Percentiles rank a stretch among this genome's conserved stretches.
Evolutionary conservation across 495 filamentous ascomycete genomes (phyloP).

Genomic region (Parathielavia appendiculata): DNA sequence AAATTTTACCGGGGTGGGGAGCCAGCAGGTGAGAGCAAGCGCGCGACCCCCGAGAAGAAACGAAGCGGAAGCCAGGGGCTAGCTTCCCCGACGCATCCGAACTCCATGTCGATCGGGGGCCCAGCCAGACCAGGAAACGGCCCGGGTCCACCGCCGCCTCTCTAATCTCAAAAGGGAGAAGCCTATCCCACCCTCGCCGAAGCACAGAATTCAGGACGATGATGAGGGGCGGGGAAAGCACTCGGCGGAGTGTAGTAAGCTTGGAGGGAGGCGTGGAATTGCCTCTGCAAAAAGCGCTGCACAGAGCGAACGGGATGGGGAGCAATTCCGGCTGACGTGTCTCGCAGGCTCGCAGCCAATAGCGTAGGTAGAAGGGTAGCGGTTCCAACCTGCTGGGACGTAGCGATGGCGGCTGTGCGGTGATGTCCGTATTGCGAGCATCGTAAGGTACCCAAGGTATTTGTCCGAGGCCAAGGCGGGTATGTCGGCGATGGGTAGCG

Average conservation of each 20-base stretch:
- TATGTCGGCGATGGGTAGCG: not conserved
- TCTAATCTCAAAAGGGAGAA: not conserved
- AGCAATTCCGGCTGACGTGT: not conserved
- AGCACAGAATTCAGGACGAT: not conserved
- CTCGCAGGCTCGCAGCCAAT: not conserved
- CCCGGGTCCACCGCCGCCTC: conserved; percentile 6
- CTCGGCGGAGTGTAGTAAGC: too few species aligned
- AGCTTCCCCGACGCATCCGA: conserved; percentile 12
- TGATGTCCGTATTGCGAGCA: not conserved
- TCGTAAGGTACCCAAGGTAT: not conserved
- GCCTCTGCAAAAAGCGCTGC: too few species aligned
- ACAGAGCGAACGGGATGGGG: too few species aligned
- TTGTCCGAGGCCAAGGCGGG: not conserved
- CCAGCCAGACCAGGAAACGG: conserved; percentile 14
- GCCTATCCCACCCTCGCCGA: not conserved
- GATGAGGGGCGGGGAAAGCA: not conserved
- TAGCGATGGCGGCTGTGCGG: not conserved
- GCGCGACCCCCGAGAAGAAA: not conserved
- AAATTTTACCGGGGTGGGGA: conserved; percentile 8
- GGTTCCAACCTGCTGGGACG: conserved; percentile 16
- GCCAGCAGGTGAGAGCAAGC: not conserved
- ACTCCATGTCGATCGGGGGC: conserved; percentile 10
- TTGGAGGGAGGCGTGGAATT: too few species aligned
- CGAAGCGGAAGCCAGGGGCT: conserved; percentile 11
- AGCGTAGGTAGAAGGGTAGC: conserved; percentile 10